Conservation (phyloP, 768 basidiomycete species). For the Daedaleopsis sinensis region DNA sequence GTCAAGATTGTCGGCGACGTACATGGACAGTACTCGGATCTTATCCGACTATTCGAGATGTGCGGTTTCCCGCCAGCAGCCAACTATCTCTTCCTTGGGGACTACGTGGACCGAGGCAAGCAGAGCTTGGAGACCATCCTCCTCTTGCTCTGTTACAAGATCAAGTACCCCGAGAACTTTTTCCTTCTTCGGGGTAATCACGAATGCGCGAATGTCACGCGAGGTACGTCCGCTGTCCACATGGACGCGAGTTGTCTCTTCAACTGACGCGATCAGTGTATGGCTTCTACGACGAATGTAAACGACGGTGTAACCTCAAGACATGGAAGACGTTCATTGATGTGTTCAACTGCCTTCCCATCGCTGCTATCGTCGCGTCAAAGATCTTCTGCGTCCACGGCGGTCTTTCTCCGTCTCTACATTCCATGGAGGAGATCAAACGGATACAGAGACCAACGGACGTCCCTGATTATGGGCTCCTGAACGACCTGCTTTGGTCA, state of each 20-base stretch:
- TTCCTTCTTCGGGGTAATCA: constrained; percentile 97
- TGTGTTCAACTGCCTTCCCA: constrained; percentile 98
- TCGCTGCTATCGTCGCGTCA: constrained; percentile 96
- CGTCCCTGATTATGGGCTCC: constrained; percentile 95
- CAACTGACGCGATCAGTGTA: constrained; percentile 64
- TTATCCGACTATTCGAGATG: constrained; percentile 99
- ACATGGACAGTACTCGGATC: constrained; percentile 98
- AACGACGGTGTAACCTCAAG: constrained; percentile 98
- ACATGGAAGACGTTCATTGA: constrained; percentile 99
- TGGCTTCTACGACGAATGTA: constrained; percentile 99
- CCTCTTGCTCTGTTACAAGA: constrained; percentile 96
- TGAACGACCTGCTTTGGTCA: constrained; percentile 97
- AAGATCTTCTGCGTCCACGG: constrained; percentile 99
- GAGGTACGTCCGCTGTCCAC: constrained; percentile 64
- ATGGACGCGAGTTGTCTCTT: constrained; percentile 2
- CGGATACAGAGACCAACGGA: constrained; percentile 97
- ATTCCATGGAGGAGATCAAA: constrained; percentile 98
- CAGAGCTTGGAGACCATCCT: constrained; percentile 98
- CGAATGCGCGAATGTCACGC: constrained; percentile 98
- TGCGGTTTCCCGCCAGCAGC: constrained; percentile 97
- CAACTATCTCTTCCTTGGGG: constrained; percentile 98
- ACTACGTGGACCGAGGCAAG: constrained; percentile 99
- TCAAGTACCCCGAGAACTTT: constrained; percentile 99
- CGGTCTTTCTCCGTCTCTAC: constrained; percentile 88
- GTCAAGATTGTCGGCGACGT: constrained; percentile 99